Base-by-base conservation (phyloP, 495 filamentous ascomycete genomes). In the Neurospora tetraspora region DNA sequence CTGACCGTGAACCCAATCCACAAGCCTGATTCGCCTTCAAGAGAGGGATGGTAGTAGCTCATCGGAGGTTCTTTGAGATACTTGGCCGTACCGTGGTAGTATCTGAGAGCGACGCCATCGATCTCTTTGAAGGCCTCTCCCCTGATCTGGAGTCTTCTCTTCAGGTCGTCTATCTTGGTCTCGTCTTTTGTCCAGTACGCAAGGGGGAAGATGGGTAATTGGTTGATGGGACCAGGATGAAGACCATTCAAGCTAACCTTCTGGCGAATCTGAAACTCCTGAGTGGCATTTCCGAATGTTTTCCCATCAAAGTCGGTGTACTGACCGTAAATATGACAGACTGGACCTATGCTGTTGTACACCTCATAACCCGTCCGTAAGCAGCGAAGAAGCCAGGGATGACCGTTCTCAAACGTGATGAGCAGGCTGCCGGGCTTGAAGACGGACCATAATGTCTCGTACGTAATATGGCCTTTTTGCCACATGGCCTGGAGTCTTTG, bases 361-460 rank as follows among this genome's bases (percentile, higher is more conserved):
- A 69, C 59, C 18, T 72, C 71, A 65, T 72, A 72, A 4, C 37
- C 71, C 1, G 71, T 72, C 23, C 68, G 40, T 38, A 68, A 20
- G 23, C 47, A 69, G 18, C 71, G 71, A 7, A 69, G 27, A 2
- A 72, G 34, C 71, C 59, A 72, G 4, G 34, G 53, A 34, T 72
- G 71, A 7, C 68, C 77, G 71, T 72, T 77, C 73, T 75, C 81
- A 76, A 75, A 77, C 0, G 70, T 65, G n/a, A 81, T 80, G 42
- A 82, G 69, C 34, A 80, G 71, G 12, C 76, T 75, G 0, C 79
- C 79, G 1, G 83, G 83, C n/a, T 78, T 80, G 70, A 80, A 82
- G 45, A 85, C 78, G 12, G 79, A 70, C 82, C 81, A 83, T 1
- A 81, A 76, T 37, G 79, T 76, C 6, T 76, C 71, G 74, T 74